phyloP scores from a whole-genome alignment of 2,329 filamentous ascomycete species.

The Nemania diffusa region DNA sequence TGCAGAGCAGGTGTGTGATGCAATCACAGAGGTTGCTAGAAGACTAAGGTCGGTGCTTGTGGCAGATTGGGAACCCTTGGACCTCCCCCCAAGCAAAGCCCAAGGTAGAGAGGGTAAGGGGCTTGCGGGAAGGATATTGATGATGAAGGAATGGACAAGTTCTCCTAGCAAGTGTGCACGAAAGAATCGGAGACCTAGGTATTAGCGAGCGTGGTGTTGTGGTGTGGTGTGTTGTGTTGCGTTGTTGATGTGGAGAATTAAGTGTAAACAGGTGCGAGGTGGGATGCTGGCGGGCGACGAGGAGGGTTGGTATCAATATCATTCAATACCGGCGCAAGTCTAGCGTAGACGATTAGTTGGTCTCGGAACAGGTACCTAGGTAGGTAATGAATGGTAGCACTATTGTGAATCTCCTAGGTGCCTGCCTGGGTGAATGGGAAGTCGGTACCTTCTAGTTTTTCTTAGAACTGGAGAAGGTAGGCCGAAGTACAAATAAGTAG shows the following conservation, averaged over 20 bases:
- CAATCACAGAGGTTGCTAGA: slow-evolving; percentile 4
- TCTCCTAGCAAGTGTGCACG: not conserved
- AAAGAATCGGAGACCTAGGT: slow-evolving; percentile 1
- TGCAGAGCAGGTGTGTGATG: slow-evolving; percentile 4
- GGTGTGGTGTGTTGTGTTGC: not conserved
- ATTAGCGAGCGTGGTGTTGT: not conserved
- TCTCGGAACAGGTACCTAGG: not conserved
- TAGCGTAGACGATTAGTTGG: not conserved
- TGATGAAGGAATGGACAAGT: slow-evolving; percentile 19
- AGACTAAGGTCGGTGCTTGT: not conserved
- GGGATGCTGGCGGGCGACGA: not conserved
- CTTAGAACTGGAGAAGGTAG: not conserved
- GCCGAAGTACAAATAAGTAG: not conserved
- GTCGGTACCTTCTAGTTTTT: not conserved
- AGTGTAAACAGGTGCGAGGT: slow-evolving; percentile 18
- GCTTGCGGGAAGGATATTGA: not conserved
- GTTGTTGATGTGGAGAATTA: slow-evolving; percentile 5
- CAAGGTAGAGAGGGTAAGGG: not conserved
- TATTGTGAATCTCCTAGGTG: not conserved
- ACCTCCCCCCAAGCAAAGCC: not conserved
- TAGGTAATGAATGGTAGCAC: not conserved
- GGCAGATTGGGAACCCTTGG: not conserved
- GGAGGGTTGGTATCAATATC: not conserved
- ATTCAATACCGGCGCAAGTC: not conserved
- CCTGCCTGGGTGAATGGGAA: not conserved